Percentiles rank a stretch among this genome's conserved stretches.
These are phyloP conservation scores for Exophiala alcalophila DNA, from an alignment of 2,329 filamentous ascomycete genomes.

Conservation along the genomic window DNA sequence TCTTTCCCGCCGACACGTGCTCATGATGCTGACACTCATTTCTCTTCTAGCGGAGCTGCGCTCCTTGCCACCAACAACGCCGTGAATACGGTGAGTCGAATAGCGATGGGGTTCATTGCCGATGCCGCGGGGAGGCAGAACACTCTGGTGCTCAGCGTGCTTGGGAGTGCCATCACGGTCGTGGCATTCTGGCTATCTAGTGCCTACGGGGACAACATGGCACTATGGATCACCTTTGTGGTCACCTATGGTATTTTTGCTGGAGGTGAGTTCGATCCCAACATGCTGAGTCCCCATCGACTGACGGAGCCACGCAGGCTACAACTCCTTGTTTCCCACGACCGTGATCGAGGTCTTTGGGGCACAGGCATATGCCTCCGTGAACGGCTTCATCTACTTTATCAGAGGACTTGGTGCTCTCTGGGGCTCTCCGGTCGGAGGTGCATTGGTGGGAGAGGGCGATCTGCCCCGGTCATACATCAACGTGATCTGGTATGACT, in stretches of 20 bases:
- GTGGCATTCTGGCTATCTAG: conserved; percentile 34
- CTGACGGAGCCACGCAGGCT: conserved; percentile 30
- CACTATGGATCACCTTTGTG: conserved; percentile 32
- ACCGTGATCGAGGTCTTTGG: conserved; percentile 41
- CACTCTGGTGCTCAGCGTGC: conserved; percentile 36
- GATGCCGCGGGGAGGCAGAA: conserved; percentile 42
- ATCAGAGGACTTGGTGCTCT: conserved; percentile 40
- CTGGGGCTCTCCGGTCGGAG: conserved; percentile 39
- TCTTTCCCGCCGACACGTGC: too few species aligned
- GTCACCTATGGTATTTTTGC: conserved; percentile 40
- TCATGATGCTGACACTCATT: neutral
- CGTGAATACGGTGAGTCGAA: conserved; percentile 40
- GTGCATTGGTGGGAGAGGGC: conserved; percentile 30
- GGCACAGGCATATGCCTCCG: conserved; percentile 38
- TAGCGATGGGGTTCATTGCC: conserved; percentile 39
- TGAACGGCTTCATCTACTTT: conserved; percentile 41
- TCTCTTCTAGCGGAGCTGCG: conserved; percentile 35
- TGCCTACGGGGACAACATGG: conserved; percentile 28
- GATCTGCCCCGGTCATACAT: conserved; percentile 26
- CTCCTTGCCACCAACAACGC: conserved; percentile 43
- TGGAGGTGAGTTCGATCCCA: conserved; percentile 22
- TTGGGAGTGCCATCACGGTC: conserved; percentile 32
- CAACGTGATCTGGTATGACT: conserved; percentile 32
- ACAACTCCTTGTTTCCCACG: conserved; percentile 42
- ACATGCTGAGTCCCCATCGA: neutral